Base-by-base conservation (phyloP, 2,329 filamentous ascomycete genomes). In the Trichoderma arundinaceum region DNA sequence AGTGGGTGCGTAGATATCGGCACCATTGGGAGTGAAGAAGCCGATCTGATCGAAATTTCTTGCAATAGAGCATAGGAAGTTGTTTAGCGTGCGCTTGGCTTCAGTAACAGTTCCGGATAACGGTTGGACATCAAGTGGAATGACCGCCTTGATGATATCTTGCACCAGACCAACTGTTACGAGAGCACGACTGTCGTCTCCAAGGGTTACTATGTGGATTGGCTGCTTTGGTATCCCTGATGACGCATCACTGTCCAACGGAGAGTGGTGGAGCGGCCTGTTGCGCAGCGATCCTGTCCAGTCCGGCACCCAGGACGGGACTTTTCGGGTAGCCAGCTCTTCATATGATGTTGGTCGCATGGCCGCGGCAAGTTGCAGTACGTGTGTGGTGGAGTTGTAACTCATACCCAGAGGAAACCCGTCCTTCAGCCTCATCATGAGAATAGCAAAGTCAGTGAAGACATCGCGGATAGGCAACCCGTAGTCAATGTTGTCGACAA, bases 311-410 rank as follows among this genome's bases (percentile, higher is more conserved):
- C 56, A 58, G 0, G 56, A 58, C n/a, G 54, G 54, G 3, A 58
- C 5, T 12, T 17, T 2, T 15, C 19, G 39, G 13, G n/a, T 2
- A 3, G n/a, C 10, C 13, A 19, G 3, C 10, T 15, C 28, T 17
- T 22, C 35, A 2, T n/a, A 13, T 2, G 4, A 7, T 8, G 9
- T 6, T 22, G 56, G 41, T 19, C 32, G 56, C 56, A 58, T 46
- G 13, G 56, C 41, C 44, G n/a, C 28, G 35, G 56, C 56, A 43
- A 58, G 56, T 19, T 58, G 56, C 1, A 57, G n/a, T 44, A 58
- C 56, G 56, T 58, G 56, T 7, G 56, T 58, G 28, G 56, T 38
- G 8, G 56, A 48, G 41, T 58, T 58, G n/a, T 58, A 58, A 35
- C 46, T 9, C 7, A 13, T 46, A 19, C 22, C 28, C 2, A 46